Evolutionary conservation across 768 basidiomycete genomes (phyloP), one percentile per base, ranked within the genome.

Genomic region (Boletus sp.): DNA sequence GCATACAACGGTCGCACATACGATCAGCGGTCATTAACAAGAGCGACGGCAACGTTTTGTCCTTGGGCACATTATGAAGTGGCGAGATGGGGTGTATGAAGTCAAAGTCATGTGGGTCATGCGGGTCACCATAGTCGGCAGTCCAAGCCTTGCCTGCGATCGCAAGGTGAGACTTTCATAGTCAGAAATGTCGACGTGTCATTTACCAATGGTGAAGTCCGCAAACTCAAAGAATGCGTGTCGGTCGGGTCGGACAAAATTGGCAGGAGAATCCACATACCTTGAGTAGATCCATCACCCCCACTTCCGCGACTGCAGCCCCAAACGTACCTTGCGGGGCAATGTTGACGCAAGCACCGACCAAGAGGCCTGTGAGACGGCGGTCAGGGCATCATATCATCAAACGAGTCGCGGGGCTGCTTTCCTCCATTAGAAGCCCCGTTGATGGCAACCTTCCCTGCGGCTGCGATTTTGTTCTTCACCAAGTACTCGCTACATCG

Each of bases 301-400:
- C 91, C 7, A 92, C 90, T 67, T 92, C 88, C 0, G 88, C 85
- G 5, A 92, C 78, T 1, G 80, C 88, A 19, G 84, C 87, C n/a
- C 90, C 90, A 57, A 90, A 84, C 5, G 83, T 75, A 5, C 83
- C 85, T 64, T 88, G 82, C 1, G 86, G 86, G 0, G 89, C 89
- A 37, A 87, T 85, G 56, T 91, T 88, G 43, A 88, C 76, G 58
- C 87, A 92, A n/a, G 90, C 90, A n/a, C 82, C 83, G n/a, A 92
- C 80, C 27, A 92, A 79, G 3, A 93, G 74, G 46, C 89, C 88
- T 87, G 61, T 27, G 21, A 11, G 39, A 47, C 19, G 38, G 33
- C 29, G 11, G 44, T 60, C 52, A 60, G 40, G 13, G 7, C 19
- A 40, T 43, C 14, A 25, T 21, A 25, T 21, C 9, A 15, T 19